Evolutionary conservation across 495 filamentous ascomycete genomes (phyloP).

Genomic region (Neurospora sp.): DNA sequence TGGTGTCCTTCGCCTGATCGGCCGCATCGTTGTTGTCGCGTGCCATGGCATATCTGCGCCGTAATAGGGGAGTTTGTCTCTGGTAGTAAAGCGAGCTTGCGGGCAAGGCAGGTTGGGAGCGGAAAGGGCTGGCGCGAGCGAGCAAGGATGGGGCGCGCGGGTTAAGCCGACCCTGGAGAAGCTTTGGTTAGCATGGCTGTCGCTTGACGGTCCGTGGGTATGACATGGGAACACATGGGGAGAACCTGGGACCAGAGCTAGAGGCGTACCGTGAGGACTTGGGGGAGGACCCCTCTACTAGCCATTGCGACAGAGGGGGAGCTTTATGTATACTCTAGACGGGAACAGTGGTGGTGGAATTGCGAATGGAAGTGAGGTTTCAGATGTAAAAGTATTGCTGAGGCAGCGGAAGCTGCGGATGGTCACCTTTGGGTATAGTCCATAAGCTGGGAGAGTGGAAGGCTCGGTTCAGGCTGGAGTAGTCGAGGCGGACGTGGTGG

Average conservation of each 20-base stretch:
- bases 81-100: not conserved
- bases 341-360: not conserved
- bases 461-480: not conserved
- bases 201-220: constrained; percentile 10
- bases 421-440: constrained; percentile 13
- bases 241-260: not conserved
- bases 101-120: not conserved
- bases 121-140: not conserved
- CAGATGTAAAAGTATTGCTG: not conserved
- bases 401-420: constrained; percentile 14
- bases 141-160: constrained; percentile 6
- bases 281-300: not conserved
- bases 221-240: not conserved
- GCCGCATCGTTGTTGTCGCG: constrained; percentile 2
- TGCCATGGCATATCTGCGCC: constrained; percentile 14
- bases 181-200: constrained; percentile 8
- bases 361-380: not conserved
- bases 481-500: not conserved
- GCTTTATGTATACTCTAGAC: not conserved
- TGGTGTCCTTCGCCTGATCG: constrained; percentile 10
- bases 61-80: not conserved
- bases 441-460: constrained; percentile 7
- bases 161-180: constrained; percentile 15
- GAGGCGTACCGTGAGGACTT: not conserved
- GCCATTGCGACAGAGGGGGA: not conserved